Evolutionary conservation across 371 early-diverging fungal genomes (phyloP).

Genomic region (Mortierella sp.): DNA sequence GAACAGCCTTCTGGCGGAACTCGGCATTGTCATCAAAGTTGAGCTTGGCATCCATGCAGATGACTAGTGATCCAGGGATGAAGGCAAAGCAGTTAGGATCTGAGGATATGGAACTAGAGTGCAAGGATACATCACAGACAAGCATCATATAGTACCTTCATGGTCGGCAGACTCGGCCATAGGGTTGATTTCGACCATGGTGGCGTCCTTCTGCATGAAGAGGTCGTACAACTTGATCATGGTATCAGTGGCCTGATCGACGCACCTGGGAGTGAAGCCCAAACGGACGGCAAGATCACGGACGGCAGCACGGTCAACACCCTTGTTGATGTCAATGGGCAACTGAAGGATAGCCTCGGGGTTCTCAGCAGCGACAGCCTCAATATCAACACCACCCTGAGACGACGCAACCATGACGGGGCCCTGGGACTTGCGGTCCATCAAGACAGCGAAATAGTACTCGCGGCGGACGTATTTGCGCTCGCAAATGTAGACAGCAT

Average conservation of each 20-base stretch:
- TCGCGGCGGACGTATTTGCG: conserved; percentile 95
- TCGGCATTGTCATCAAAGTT: conserved; percentile 99
- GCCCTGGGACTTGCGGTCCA: conserved; percentile 95
- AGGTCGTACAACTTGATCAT: conserved; percentile 94
- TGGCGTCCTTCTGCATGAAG: conserved; percentile 96
- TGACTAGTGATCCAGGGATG: conserved; percentile 63
- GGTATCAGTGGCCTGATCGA: conserved; percentile 88
- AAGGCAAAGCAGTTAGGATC: too few species aligned
- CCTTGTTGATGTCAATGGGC: conserved; percentile 81
- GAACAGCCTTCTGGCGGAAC: conserved; percentile 95
- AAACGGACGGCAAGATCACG: conserved; percentile 79
- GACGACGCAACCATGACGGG: conserved; percentile 95
- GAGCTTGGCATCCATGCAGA: conserved; percentile 94
- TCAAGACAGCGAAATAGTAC: conserved; percentile 98
- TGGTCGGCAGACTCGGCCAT: conserved; percentile 91
- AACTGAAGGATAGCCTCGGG: conserved; percentile 93
- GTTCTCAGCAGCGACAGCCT: conserved; percentile 92
- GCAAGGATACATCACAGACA: not conserved
- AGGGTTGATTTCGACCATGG: conserved; percentile 98
- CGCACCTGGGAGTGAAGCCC: conserved; percentile 87
- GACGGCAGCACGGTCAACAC: conserved; percentile 70
- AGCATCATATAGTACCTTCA: conserved; percentile 66
- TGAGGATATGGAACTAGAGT: too few species aligned
- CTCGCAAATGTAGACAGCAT: conserved; percentile 94
- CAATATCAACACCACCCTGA: conserved; percentile 98